A percentile compares a stretch with the other conserved stretches of the same genome.
phyloP scores from a whole-genome alignment of 176 grass and related monocot genomes.

The Tillandsia fasciculata region DNA sequence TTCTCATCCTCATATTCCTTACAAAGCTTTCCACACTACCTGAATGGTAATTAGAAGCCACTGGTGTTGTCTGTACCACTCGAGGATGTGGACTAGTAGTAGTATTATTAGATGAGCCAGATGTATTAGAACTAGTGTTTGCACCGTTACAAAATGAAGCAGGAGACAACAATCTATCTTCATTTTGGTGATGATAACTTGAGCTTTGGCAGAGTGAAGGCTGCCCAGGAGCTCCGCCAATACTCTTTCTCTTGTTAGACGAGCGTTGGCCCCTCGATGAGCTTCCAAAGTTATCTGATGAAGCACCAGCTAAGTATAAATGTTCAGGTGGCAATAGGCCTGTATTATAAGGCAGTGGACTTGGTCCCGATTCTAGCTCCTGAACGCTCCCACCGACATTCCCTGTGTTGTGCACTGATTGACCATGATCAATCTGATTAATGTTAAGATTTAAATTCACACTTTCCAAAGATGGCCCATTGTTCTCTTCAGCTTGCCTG shows the following conservation, averaged over 20 bases:
- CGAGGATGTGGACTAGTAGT: not conserved
- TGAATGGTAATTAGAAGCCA: not conserved
- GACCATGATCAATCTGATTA: conserved; percentile 10
- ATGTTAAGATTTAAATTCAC: conserved; percentile 13
- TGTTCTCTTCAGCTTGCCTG: conserved; percentile 4
- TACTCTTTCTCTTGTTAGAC: conserved; percentile 20
- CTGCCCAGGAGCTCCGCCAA: conserved; percentile 3
- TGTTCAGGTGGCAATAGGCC: not conserved
- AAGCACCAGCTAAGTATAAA: not conserved
- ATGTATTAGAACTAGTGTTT: conserved; percentile 2
- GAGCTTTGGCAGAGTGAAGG: conserved; percentile 15
- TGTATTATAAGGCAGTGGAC: not conserved
- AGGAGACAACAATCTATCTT: conserved; percentile 4
- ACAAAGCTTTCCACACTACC: conserved; percentile 12
- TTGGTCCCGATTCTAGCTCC: conserved; percentile 2
- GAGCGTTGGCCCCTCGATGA: not conserved
- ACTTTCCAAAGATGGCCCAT: conserved; percentile 10
- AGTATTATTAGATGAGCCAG: not conserved
- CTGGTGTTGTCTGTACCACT: not conserved
- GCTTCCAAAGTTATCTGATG: conserved; percentile 13
- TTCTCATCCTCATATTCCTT: conserved; percentile 18
- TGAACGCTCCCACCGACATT: not conserved
- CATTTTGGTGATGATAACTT: not conserved
- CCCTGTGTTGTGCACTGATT: not conserved
- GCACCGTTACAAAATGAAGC: not conserved